Evolutionary conservation across 2,329 filamentous ascomycete species (phyloP).

Genomic region (Nemania sp.): DNA sequence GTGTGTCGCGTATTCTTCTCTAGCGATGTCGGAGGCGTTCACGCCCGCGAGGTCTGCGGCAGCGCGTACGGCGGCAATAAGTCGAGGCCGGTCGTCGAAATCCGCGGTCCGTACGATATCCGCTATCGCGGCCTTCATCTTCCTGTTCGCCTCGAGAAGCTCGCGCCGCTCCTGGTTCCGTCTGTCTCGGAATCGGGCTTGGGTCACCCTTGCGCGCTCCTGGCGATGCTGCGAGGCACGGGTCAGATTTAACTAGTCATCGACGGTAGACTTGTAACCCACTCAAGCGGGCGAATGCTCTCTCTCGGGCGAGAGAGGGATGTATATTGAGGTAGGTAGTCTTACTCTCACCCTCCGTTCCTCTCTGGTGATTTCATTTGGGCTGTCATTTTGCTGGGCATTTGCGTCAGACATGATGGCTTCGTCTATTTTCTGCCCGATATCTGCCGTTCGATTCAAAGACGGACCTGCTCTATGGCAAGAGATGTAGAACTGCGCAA

Average conservation of each 20-base stretch:
- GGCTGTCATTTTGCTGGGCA: too few relatives aligned
- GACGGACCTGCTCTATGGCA: too few relatives aligned
- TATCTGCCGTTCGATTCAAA: too few relatives aligned
- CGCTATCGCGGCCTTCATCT: slow-evolving; percentile 31
- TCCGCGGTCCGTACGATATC: slow-evolving; percentile 26
- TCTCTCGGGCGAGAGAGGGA: too few relatives aligned
- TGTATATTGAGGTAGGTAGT: too few relatives aligned
- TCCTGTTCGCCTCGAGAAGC: slow-evolving; percentile 32
- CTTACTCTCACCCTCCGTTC: too few relatives aligned
- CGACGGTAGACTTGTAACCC: not conserved
- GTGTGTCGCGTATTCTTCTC: not conserved
- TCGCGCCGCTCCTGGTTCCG: slow-evolving; percentile 30
- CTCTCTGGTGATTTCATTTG: too few relatives aligned
- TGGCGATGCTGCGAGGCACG: slow-evolving; percentile 34
- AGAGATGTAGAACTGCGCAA: too few relatives aligned
- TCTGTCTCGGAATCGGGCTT: slow-evolving; percentile 41
- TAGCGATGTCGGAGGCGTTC: slow-evolving; percentile 9
- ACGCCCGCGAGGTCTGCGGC: slow-evolving; percentile 30
- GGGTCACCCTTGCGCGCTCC: slow-evolving; percentile 39
- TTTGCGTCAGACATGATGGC: too few relatives aligned
- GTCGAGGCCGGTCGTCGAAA: slow-evolving; percentile 22
- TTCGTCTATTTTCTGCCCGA: too few relatives aligned
- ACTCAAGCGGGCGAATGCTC: too few relatives aligned
- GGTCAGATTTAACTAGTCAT: not conserved
- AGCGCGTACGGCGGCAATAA: slow-evolving; percentile 28